Base-by-base conservation (phyloP, 352 stramenopile genomes). In the Saprolegnia parasitica region DNA sequence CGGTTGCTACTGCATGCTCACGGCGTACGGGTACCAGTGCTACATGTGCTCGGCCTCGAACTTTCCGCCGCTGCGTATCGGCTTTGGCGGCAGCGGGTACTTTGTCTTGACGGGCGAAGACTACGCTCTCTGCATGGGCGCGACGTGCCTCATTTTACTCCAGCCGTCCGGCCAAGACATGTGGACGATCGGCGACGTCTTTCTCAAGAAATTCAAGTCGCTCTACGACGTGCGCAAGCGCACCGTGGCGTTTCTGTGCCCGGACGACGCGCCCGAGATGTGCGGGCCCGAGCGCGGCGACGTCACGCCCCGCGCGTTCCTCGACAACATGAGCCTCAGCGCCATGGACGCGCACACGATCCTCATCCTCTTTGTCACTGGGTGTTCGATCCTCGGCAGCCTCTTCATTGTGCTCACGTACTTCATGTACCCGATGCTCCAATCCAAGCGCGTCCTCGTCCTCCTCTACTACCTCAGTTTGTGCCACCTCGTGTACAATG, bases 101-200 rank as follows among this genome's bases (percentile, higher is more conserved):
- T 93, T 90, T 68, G 74, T 86, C 1, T 63, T 93, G 15, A 74
- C 88, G 50, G 83, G 84, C 47, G 55, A 68, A 0, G 85, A 93
- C 73, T 93, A 93, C 73, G 89, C 85, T 23, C 75, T 93, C 0
- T 93, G 85, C 35, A 80, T 93, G n/a, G 85, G 82, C 13, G 60
- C 86, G 20, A 92, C 84, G 50, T 92, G 84, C 55, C 87, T 93
- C 13, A 71, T 91, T 52, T 65, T 93, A 32, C 79, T 90, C 46
- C 85, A 93, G 58, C 81, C 84, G 5, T 90, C 82, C 55, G 83
- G 85, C 0, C 85, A 91, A 65, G 83, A 93, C 46, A 89, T 98
- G 71, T 99, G 96, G 96, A 98, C 99, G 74, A 87, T 99, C 32
- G 97, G 95, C 24, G 95, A 98, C 57, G 88, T 98, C 18, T 98